Base-by-base conservation (phyloP, 192 early-diverging fungal species). In the Entophlyctis luteolus region DNA sequence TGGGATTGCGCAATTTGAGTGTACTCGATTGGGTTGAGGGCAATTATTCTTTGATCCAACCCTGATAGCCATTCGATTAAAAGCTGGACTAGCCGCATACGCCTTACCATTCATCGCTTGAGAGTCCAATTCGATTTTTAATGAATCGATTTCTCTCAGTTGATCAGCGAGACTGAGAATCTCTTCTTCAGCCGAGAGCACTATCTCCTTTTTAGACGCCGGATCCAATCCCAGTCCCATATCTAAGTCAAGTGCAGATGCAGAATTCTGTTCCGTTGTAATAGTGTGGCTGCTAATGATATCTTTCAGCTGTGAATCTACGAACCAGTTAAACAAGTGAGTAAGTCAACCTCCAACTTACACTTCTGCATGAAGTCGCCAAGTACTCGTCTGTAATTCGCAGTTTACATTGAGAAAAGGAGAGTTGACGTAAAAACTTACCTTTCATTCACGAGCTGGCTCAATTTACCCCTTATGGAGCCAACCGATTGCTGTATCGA, bases 261-360 rank as follows among this genome's bases (percentile, higher is more conserved):
- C 22, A 23, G 50, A 34, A 37, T 25, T 66, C 16, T 66, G 63
- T 39, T 66, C 63, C 4, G 63, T 47, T 28, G 63, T 66, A 28
- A 54, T 66, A 23, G 63, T 66, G 63, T 66, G 63, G 52, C n/a
- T 54, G 50, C 36, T 66, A 34, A 66, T 66, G 48, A 66, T 35
- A 18, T 66, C 63, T 8, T 37, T 31, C 8, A 66, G 52, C 23
- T 66, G 63, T 14, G 49, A 8, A 34, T 66, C 63, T 66, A 52
- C 6, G 25, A 50, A 29, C 18, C 47, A 50, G n/a, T 50, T 65
- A 46, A 10, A 50, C 32, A 48, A 42, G 55, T 33, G 32, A 6
- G 10, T 4, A 10, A 33, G 5, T 39, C 49, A 12, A 25, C 25
- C 22, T 52, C 49, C 6, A 12, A 6, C 14, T 46, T 54, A 66